Evolutionary conservation across 495 filamentous ascomycete genomes (phyloP), one percentile per base, ranked within the genome.

Genomic region (Tuber indicum): DNA sequence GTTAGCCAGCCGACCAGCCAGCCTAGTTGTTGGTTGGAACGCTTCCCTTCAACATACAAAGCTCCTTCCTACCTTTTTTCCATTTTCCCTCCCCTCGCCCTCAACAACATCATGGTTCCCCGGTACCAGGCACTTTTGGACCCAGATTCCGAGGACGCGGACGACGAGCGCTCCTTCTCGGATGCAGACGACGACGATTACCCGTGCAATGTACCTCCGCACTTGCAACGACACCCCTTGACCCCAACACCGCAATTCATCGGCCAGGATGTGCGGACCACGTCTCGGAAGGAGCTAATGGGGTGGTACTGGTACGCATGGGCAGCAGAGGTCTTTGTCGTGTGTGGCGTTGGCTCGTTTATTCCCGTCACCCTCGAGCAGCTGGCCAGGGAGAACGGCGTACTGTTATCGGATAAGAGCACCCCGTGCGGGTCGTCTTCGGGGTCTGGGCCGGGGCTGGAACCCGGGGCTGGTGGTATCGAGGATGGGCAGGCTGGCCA

Each of bases 271-370:
- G 93, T 91, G 45, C 90, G 96, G 23, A 87, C 90, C 49, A 99
- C 96, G 14, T 97, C 93, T 83, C 87, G 85, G 77, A 94, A 92
- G 84, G 96, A 99, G 87, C 89, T 98, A 46, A 88, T 89, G 17
- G 96, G 96, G 74, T 99, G 95, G 93, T 98, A 97, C 85, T 92
- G 92, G 78, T 98, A 99, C 87, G 93, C 91, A 70, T 99, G 94
- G 88, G 96, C 96, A 32, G 93, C 95, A n/a, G 96, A 99, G 85
- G 94, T 97, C 66, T 99, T 97, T 83, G 93, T 97, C 19, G 92
- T 99, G 58, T 99, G 96, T 84, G 95, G 94, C 90, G 87, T 87
- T 87, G 93, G 92, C 75, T 97, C 94, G 46, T 99, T 98, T 85
- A 93, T 99, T 78, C 96, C 96, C n/a, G 96, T 99, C 71, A 92